Base-by-base conservation (phyloP, 345 rosid species). In the Erysimum cheiranthoides region DNA sequence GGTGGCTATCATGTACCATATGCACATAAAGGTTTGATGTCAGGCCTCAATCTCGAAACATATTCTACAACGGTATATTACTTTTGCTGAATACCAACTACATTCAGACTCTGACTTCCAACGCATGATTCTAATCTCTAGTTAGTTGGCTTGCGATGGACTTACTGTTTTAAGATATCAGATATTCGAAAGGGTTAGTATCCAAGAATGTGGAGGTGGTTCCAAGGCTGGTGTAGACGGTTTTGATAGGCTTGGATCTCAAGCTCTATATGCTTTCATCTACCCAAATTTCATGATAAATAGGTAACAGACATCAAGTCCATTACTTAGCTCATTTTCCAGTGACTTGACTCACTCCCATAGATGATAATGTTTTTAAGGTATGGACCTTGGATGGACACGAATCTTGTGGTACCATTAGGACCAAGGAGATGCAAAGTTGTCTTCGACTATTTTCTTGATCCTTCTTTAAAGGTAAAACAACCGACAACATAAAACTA, bases 361-460 rank as follows among this genome's bases (percentile, higher is more conserved):
- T 53, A 60, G 60, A 69, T 32, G 60, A 69, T 32, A 25, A 67
- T 52, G 5, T 57, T 14, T 68, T 58, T 0, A 43, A 90, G 98
- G 77, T 92, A 94, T 58, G 98, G 97, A 76, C 96, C 97, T 64
- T 92, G 98, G 98, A 90, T 94, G 97, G 96, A 94, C 83, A 90
- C 98, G 47, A 94, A 94, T 82, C 86, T 89, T 73, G 92, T 86
- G 21, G 67, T 89, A 62, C 98, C 98, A 2, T 74, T 86, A 56
- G 97, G 89, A 71, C 91, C 92, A 34, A 67, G 83, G 70, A 90
- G 77, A 80, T 90, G 98, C 84, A 78, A 73, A 38, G 95, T 94
- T 32, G 83, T 94, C 78, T 92, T 94, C 61, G 95, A 92, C 85
- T 92, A 90, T 73, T 92, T 92, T 74, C 87, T 94, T 65, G 95